Evolutionary conservation across 2,329 filamentous ascomycete species (phyloP), one percentile per base, ranked within the genome.

Genomic region (Periconia digitata): DNA sequence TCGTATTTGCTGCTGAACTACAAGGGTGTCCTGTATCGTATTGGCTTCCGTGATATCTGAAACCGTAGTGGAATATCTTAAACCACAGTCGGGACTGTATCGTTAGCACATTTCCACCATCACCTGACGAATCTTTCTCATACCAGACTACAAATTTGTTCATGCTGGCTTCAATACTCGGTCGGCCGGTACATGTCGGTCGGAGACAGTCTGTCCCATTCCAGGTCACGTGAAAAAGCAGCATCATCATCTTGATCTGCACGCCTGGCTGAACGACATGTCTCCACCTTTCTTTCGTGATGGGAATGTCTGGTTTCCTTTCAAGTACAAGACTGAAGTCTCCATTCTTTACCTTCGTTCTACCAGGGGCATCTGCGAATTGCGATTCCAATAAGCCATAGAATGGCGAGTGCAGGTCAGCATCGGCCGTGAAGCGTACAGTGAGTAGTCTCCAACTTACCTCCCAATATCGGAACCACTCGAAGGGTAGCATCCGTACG

Each of bases 381-480:
- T 43, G 24, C 3, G 41, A 24, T 15, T 29, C 8, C 22, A 43
- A 18, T 17, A 43, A 29, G 6, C 41, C 41, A 12, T 43, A 24
- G 27, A 43, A 36, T 16, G 41, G 29, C 41, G 21, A 18, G 10
- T 13, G 3, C 2, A 34, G 3, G 32, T 22, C 32, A 29, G 16
- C 13, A 24, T 17, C 20, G 15, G 13, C 20, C 12, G 10, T 4
- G n/a, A 4, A 32, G 8, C 12, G 8, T 18, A 17, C 16, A 13
- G 18, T 18, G 12, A 34, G 35, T 7, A 7, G 12, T 15, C 16
- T 29, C 34, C 3, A 4, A 18, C 41, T 21, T 40, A 49, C 46
- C 36, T 49, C 47, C 18, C 21, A 24, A 35, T 45, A 22, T 8
- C 37, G 35, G 29, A 49, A 45, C 23, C 27, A 45, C 18, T 49